These are phyloP conservation scores for Euphorbia celastroides DNA, from an alignment of 441 rosid species.

Conservation along the genomic window DNA sequence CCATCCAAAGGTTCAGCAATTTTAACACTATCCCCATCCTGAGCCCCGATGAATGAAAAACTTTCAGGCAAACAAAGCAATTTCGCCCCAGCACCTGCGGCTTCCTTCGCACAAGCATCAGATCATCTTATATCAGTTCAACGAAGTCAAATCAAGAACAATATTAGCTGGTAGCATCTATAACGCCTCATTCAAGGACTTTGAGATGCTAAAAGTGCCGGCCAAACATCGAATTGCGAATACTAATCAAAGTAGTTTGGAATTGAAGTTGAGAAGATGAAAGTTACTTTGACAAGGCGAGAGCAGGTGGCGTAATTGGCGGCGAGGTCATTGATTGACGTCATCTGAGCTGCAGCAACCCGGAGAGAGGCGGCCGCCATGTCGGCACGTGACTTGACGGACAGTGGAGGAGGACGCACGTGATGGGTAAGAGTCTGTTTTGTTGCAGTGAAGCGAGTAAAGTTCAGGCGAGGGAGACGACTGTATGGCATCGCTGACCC, in stretches of 20 bases:
- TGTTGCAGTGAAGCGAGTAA: no score
- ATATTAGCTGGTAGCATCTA: no score
- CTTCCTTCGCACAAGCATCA: constrained; percentile 66
- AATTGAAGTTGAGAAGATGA: not conserved
- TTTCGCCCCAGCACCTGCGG: constrained; percentile 73
- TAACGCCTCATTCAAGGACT: no score
- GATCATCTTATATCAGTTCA: not conserved
- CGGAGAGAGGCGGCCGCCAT: constrained; percentile 58
- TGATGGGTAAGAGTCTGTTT: no score
- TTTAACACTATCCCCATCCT: constrained; percentile 67
- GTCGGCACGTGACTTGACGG: constrained; percentile 22
- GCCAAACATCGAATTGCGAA: not conserved
- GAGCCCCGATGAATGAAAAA: constrained; percentile 66
- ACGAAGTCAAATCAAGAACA: not conserved
- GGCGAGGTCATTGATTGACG: constrained; percentile 78
- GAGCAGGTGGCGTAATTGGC: constrained; percentile 82
- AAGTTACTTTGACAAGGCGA: constrained; percentile 66
- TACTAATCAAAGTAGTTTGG: no score
- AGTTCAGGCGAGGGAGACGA: no score
- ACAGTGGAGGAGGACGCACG: no score
- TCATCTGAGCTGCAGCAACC: constrained; percentile 95
- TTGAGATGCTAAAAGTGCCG: no score
- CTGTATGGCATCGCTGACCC: no score
- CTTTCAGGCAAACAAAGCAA: constrained; percentile 89
- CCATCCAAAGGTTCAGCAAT: constrained; percentile 77